phyloP scores from a whole-genome alignment of 2,329 filamentous ascomycete species.

The Ophiostoma quercus region DNA sequence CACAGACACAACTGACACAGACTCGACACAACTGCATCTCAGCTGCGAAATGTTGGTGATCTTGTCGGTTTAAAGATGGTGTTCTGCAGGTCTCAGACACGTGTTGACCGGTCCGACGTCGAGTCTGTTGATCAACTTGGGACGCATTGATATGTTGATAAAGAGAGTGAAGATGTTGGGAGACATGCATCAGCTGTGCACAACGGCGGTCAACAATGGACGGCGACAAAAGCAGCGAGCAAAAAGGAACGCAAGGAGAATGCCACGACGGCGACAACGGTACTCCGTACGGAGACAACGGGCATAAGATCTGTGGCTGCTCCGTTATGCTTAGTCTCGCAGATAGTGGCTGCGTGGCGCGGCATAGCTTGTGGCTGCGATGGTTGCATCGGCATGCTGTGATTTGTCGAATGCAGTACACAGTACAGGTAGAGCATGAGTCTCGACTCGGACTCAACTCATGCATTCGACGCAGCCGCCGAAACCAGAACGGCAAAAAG shows the following conservation, averaged over 20 bases:
- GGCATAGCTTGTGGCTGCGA: neutral
- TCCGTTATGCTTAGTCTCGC: neutral
- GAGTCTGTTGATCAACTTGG: no score
- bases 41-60: neutral
- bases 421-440: no score
- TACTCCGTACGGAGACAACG: no score
- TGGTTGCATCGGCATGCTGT: no score
- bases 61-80: neutral
- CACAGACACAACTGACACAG: no score
- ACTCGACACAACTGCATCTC: no score
- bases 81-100: conserved; percentile 4
- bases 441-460: no score
- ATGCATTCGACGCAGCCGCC: no score
- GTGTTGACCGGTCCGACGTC: neutral
- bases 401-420: no score
- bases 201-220: neutral
- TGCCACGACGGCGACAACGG: neutral
- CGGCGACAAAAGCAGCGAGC: no score
- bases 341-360: neutral
- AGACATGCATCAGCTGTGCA: neutral
- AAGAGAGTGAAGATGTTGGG: neutral
- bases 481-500: no score
- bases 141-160: neutral
- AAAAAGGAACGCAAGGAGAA: neutral
- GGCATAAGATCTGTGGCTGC: neutral